Base-by-base conservation (phyloP, 1,284 basidiomycete genomes). In the Tylopilus orsonianus region DNA sequence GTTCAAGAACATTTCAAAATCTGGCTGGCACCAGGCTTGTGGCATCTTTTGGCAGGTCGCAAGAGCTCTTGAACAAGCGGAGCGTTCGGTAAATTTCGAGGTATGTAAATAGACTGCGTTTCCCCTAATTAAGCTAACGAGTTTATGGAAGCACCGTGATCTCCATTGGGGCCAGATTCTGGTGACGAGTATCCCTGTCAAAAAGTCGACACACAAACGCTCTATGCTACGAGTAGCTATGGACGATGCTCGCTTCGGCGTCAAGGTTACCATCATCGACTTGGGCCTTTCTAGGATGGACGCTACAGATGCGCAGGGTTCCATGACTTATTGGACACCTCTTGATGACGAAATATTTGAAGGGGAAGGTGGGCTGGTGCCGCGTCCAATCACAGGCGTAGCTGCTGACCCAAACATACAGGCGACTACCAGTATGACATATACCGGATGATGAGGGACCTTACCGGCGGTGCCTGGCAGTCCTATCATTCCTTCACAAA, bases 151-250 rank as follows among this genome's bases (percentile, higher is more conserved):
- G 91, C 97, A 99, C 69, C 92, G 96, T 16, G 96, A 99, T 67
- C 77, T 99, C 29, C 96, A 99, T 63, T 93, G 93, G 83, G 96
- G 96, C n/a, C 97, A 99, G 68, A 88, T 99, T 41, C 79, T 99
- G 9, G 82, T 99, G 40, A 83, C 82, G 57, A 75, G 79, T 47
- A 38, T 75, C 13, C 63, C 73, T n/a, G 47, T 58, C 32, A 57
- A 55, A 44, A 66, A 44, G 35, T 27, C 56, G 44, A 24, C 45
- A 48, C 36, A 56, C 54, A 56, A 69, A 66, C 16, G 37, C 24
- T 65, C 67, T 47, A 60, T 66, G 52, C 46, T 66, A 4, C 72
- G 63, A 34, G 48, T 69, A 41, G 67, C 64, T 16, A 85, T 89
- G 83, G 86, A 88, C 57, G 76, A 83, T 55, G 56, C 65, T 39